These are phyloP conservation scores for Tolypocladium nubicola DNA, from an alignment of 2,329 filamentous ascomycete species.

Conservation along the genomic window DNA sequence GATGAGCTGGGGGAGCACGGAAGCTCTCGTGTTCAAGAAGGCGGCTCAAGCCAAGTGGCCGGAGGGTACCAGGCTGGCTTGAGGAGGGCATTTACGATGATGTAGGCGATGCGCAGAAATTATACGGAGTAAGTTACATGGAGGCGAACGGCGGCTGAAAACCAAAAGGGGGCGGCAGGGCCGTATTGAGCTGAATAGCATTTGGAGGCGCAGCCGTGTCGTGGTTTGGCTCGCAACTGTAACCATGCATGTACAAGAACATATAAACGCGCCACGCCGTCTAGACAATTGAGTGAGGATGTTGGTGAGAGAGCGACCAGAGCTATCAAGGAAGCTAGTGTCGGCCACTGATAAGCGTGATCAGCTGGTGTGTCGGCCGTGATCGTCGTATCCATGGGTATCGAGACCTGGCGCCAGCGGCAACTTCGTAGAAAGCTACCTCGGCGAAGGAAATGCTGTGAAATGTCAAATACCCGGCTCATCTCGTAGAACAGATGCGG, in stretches of 20 bases:
- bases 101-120: background rate
- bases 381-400: too few species aligned
- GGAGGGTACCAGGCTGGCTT: slow-evolving; percentile 35
- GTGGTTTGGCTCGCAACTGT: background rate
- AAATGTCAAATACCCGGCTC: background rate
- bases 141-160: background rate
- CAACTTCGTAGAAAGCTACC: too few species aligned
- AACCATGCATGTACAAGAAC: background rate
- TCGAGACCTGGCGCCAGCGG: too few species aligned
- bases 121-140: background rate
- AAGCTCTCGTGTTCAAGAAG: slow-evolving; percentile 36
- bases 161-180: background rate
- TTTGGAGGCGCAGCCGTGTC: background rate
- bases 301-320: too few species aligned
- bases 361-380: too few species aligned
- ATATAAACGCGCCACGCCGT: background rate
- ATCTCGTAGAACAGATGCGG: background rate
- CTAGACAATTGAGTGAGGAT: background rate
- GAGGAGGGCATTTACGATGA: slow-evolving; percentile 1
- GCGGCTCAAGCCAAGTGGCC: slow-evolving; percentile 40
- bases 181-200: slow-evolving; percentile 1
- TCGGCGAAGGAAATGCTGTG: background rate
- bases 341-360: too few species aligned
- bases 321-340: too few species aligned
- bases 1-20: slow-evolving; percentile 37